Base-by-base conservation (phyloP, 2,329 filamentous ascomycete species). In the Aspergillus sp. region DNA sequence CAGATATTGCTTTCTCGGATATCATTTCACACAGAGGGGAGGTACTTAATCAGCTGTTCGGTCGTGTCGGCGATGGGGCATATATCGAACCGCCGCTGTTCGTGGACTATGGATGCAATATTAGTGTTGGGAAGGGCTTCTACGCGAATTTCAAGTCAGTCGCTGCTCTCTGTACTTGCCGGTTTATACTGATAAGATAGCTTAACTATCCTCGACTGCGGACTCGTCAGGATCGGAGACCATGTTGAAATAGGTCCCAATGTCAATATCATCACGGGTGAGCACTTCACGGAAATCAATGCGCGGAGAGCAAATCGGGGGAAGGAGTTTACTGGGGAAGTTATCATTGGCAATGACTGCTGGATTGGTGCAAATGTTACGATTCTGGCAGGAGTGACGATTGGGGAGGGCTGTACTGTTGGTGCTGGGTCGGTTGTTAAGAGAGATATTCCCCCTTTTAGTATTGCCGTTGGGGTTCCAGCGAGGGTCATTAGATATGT, bases 131-230 rank as follows among this genome's bases (percentile, higher is more conserved):
- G 3, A 56, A 59, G 9, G 33, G 37, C 5, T 62, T 64, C 15
- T 67, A 63, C 37, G 63, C 61, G 17, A 65, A 66, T 12, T 66
- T 66, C 40, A 58, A 60, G 55, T 64, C 33, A 15, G 55, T 59
- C 8, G 6, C 8, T 12, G 12, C 2, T 12, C 4, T 24, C 19
- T 9, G n/a, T 19, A 9, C 3, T 50, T 22, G 8, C 12, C 13
- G 8, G 4, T 24, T 77, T 11, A 86, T 52, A 7, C 15, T 20
- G 6, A 12, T 5, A 5, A 20, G 27, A 4, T 68, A 89, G 87
- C 63, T 78, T 83, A n/a, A 64, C 76, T 0, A 77, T 83, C 37
- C 67, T 83, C 17, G 81, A 83, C 63, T 82, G 77, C 47, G 75
- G 75, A 2, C 68, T 82, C 0, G 79, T 83, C 4, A 79, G 74